Conservation (phyloP, 306 rosid genomes). For the Prosopis cineraria region DNA sequence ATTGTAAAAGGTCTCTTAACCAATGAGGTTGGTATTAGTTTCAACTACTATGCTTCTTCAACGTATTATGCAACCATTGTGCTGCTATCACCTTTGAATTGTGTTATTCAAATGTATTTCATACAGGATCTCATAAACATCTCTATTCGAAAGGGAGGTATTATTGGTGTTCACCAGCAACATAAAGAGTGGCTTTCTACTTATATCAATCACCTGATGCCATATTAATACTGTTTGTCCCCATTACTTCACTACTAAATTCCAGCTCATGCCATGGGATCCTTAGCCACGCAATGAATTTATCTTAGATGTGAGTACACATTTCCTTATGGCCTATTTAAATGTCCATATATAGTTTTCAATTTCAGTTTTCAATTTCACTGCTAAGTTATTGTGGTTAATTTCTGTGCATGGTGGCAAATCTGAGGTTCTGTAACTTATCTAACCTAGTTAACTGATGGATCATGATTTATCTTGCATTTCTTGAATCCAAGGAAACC, state of each 20-base stretch:
- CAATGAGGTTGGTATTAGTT: conserved; percentile 48
- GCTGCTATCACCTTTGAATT: neutral
- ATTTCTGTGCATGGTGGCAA: neutral
- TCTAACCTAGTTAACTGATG: neutral
- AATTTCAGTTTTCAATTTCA: neutral
- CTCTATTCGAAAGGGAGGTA: conserved; percentile 58
- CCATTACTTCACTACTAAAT: conserved; percentile 59
- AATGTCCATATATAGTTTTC: neutral
- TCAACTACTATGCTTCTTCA: neutral
- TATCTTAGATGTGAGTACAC: neutral
- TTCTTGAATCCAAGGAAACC: neutral
- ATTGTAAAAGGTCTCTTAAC: conserved; percentile 37
- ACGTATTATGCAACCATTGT: neutral
- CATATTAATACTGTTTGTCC: conserved; percentile 61
- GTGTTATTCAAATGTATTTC: neutral
- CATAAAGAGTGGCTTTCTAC: conserved; percentile 70
- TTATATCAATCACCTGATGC: conserved; percentile 56
- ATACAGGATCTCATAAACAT: conserved; percentile 48
- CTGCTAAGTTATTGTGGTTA: neutral
- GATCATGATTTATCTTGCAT: too few relatives aligned
- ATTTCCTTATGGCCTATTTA: neutral
- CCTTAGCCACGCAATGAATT: neutral
- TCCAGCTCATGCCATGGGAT: conserved; percentile 37
- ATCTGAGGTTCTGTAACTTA: neutral
- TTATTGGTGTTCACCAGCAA: conserved; percentile 44